Conservation (phyloP, 441 rosid species). For the Sinapis alba region DNA sequence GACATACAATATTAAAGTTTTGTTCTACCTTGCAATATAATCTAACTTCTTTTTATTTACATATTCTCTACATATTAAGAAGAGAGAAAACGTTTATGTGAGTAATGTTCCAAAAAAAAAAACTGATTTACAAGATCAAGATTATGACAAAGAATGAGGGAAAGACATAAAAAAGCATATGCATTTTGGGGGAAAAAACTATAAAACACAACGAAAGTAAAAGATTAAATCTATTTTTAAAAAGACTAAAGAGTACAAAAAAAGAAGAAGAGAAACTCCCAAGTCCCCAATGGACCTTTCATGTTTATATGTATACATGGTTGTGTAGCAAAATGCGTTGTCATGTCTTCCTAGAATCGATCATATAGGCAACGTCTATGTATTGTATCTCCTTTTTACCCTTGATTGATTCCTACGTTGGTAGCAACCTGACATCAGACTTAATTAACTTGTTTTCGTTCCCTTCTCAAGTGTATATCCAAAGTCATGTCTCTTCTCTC, state of each 20-base stretch:
- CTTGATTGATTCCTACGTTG: constrained; percentile 31
- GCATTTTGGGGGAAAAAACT: neutral
- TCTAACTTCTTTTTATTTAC: neutral
- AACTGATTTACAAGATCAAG: neutral
- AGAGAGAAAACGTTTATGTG: neutral
- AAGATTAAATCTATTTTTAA: neutral
- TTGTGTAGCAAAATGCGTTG: constrained; percentile 32
- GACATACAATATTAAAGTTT: neutral
- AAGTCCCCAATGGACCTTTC: constrained; percentile 14
- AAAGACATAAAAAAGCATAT: neutral
- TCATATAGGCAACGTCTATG: constrained; percentile 20
- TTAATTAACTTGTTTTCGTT: constrained; percentile 27
- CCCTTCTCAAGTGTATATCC: constrained; percentile 20
- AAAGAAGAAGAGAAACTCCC: neutral
- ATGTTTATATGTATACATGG: constrained; percentile 29
- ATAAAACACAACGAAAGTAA: neutral
- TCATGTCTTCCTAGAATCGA: constrained; percentile 37
- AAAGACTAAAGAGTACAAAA: constrained; percentile 2
- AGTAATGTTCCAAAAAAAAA: neutral
- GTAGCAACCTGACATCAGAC: constrained; percentile 38
- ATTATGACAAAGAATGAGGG: neutral
- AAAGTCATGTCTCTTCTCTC: constrained; percentile 20
- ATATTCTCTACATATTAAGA: neutral
- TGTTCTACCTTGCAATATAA: neutral
- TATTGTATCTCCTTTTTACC: neutral